A percentile compares a stretch with the other conserved stretches of the same genome.
Evolutionary conservation across 1,284 basidiomycete genomes (phyloP).

Genomic region (Sporisorium iseilematis-ciliati): DNA sequence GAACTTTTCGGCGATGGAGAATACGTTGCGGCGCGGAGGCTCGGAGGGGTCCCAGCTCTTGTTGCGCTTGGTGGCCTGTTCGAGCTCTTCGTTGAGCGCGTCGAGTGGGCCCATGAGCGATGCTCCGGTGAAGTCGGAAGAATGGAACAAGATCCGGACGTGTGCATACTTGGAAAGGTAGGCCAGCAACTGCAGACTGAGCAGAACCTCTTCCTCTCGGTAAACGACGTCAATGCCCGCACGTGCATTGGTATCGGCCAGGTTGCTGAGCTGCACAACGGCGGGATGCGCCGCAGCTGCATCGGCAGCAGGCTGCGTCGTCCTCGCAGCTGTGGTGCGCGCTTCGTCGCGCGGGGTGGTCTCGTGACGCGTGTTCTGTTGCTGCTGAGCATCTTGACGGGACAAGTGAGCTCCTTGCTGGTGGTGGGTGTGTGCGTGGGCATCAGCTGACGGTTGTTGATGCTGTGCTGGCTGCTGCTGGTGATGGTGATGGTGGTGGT

Average conservation of each 20-base stretch:
- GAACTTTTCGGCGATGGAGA: slow-evolving; percentile 94
- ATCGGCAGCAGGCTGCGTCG: slow-evolving; percentile 20
- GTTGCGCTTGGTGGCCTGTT: slow-evolving; percentile 39
- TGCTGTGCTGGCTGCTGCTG: slow-evolving; percentile 21
- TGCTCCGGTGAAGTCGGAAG: slow-evolving; percentile 54
- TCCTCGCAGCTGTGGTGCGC: slow-evolving; percentile 12
- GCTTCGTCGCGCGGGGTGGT: slow-evolving; percentile 20
- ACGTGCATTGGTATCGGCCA: slow-evolving; percentile 37
- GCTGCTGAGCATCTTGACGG: slow-evolving; percentile 14
- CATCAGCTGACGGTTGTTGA: slow-evolving; percentile 5
- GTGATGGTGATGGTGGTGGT: slow-evolving; percentile 36
- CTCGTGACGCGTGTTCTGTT: slow-evolving; percentile 16
- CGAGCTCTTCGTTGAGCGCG: slow-evolving; percentile 46
- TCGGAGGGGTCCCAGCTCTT: slow-evolving; percentile 62
- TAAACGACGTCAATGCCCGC: slow-evolving; percentile 72
- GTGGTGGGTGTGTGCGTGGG: slow-evolving; percentile 6
- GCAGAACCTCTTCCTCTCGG: slow-evolving; percentile 92
- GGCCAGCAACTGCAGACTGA: slow-evolving; percentile 90
- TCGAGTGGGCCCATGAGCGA: slow-evolving; percentile 59
- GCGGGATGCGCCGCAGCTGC: slow-evolving; percentile 34
- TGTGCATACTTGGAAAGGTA: slow-evolving; percentile 98
- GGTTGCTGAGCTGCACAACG: slow-evolving; percentile 40
- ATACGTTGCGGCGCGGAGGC: slow-evolving; percentile 74
- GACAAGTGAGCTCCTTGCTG: slow-evolving; percentile 11
- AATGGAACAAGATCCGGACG: slow-evolving; percentile 94